A percentile compares a stretch with the other conserved stretches of the same genome.
phyloP scores from a whole-genome alignment of 2,329 filamentous ascomycete species.

The Ceratocystiopsis sp. region DNA sequence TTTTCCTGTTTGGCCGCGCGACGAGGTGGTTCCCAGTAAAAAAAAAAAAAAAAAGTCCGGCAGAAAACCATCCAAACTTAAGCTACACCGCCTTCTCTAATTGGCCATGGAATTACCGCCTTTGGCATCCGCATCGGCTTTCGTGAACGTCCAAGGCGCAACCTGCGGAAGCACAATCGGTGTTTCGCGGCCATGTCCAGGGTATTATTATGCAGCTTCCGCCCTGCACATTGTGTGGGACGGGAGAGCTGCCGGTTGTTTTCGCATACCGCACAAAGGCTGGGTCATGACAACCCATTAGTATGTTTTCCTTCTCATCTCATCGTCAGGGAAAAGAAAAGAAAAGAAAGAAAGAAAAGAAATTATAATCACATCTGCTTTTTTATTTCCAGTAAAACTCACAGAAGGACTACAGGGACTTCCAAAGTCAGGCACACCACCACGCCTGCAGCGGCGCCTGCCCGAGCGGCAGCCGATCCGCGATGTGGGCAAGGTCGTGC shows the following conservation, averaged over 20 bases:
- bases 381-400: no score
- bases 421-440: constrained; percentile 58
- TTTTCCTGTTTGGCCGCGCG: neutral
- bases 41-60: constrained; percentile 4
- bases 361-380: no score
- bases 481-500: constrained; percentile 79
- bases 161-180: no score
- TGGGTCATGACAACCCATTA: constrained; percentile 75
- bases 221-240: no score
- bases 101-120: neutral
- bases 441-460: constrained; percentile 62
- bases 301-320: constrained; percentile 27
- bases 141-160: no score
- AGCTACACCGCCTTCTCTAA: constrained; percentile 7
- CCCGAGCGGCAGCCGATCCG: constrained; percentile 67
- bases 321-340: no score
- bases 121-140: neutral
- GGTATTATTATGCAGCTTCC: no score
- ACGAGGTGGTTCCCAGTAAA: neutral
- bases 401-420: constrained; percentile 44
- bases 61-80: constrained; percentile 5
- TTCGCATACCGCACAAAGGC: constrained; percentile 33
- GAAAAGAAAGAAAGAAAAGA: no score
- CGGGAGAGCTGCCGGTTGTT: constrained; percentile 5
- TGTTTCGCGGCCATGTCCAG: no score